Evolutionary conservation across 805 yeast genomes (phyloP).

Genomic region (Metschnikowia kunwiensis): DNA sequence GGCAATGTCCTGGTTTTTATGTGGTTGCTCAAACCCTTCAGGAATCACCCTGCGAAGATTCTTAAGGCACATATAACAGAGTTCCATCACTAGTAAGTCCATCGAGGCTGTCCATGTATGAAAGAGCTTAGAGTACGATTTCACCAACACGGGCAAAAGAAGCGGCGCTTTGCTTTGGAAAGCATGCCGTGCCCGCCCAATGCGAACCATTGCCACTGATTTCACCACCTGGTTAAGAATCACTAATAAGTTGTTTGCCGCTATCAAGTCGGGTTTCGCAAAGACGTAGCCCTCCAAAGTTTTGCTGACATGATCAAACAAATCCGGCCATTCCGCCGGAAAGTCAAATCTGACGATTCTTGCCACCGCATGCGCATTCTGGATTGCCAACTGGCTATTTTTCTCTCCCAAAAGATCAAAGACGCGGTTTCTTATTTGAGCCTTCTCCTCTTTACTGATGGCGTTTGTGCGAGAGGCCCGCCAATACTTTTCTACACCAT

Average conservation of each 20-base stretch:
- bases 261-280: slow-evolving; percentile 41
- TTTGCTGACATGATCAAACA: slow-evolving; percentile 62
- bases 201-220: slow-evolving; percentile 66
- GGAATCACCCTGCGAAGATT: slow-evolving; percentile 67
- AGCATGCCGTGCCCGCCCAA: slow-evolving; percentile 78
- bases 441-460: slow-evolving; percentile 63
- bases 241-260: slow-evolving; percentile 59
- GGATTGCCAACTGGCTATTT: slow-evolving; percentile 71
- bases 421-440: slow-evolving; percentile 53
- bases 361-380: slow-evolving; percentile 81
- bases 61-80: slow-evolving; percentile 76
- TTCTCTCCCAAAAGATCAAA: slow-evolving; percentile 64
- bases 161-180: slow-evolving; percentile 70
- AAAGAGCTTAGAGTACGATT: slow-evolving; percentile 57
- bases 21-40: slow-evolving; percentile 72
- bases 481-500: slow-evolving; percentile 86
- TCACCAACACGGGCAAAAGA: slow-evolving; percentile 56
- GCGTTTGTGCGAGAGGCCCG: slow-evolving; percentile 57
- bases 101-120: slow-evolving; percentile 56
- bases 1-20: slow-evolving; percentile 52
- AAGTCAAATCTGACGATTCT: slow-evolving; percentile 80
- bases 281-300: slow-evolving; percentile 44
- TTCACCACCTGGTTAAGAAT: slow-evolving; percentile 79
- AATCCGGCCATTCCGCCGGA: slow-evolving; percentile 80
- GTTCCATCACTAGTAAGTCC: slow-evolving; percentile 59